Evolutionary conservation across 2,329 filamentous ascomycete species (phyloP), one percentile per base, ranked within the genome.

Genomic region (Calycina marina): DNA sequence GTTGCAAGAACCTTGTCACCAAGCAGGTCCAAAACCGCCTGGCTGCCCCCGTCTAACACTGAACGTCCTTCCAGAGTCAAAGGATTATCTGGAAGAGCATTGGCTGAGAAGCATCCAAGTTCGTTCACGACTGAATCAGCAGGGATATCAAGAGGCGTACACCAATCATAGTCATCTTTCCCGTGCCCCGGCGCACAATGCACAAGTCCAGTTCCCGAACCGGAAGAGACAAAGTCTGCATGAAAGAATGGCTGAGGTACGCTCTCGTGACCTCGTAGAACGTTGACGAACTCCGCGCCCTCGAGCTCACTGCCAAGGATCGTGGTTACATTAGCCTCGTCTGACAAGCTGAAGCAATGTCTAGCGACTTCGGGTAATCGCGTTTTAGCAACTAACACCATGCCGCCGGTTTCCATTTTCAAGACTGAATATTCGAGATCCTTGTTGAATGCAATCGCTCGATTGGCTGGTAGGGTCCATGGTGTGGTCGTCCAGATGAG

Each of bases 401-500:
- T 60, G 12, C 73, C 72, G 42, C 74, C 63, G 0, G 53, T 53
- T 1, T 61, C 61, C 2, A 68, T 61, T 34, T 65, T 60, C 22
- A 92, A 60, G 13, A 93, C 56, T 4, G 65, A 63, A 52, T 96
- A 98, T 26, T 72, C 61, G 39, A 96, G 58, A 24, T 81, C 72
- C 5, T 69, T 61, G 46, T 84, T 74, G 20, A 96, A 67, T 2
- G 84, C 86, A 52, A 98, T 85, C 0, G 83, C 86, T 50, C 73
- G 74, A 53, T 98, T 98, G 2, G 88, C 86, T 0, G 90, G 88
- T 4, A 98, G 62, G 0, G 90, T 98, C 90, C 90, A 98, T 0
- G 90, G 90, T 1, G 90, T 98, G 0, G 90, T 98, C 2, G 90
- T 98, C 90, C 90, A 98, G 31, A 96, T 82, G n/a, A 90, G 67